These are phyloP conservation scores for Paecilomyces dactylethromorphus DNA, from an alignment of 2,329 filamentous ascomycete species.

Conservation along the genomic window DNA sequence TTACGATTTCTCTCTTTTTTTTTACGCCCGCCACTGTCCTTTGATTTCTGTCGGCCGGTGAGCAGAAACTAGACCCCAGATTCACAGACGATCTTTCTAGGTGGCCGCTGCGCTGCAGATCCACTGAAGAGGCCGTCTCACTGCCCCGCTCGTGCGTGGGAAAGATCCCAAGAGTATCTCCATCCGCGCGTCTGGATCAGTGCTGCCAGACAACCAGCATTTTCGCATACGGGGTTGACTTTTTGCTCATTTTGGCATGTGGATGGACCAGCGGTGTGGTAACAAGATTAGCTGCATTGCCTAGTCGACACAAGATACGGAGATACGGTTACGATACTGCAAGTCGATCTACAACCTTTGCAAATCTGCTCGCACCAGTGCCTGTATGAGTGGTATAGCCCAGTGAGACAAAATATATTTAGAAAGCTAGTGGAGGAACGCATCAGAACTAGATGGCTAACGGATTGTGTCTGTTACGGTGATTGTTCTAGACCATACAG, in stretches of 20 bases:
- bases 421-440: neutral
- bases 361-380: neutral
- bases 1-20: no score
- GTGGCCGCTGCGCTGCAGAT: neutral
- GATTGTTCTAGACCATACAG: neutral
- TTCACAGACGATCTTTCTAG: neutral
- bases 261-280: neutral
- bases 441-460: neutral
- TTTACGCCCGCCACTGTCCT: neutral
- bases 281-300: neutral
- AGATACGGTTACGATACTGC: neutral
- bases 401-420: neutral
- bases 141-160: neutral
- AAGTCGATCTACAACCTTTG: neutral
- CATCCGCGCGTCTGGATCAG: neutral
- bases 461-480: neutral
- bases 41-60: neutral
- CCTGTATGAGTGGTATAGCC: neutral
- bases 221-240: neutral
- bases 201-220: neutral
- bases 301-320: neutral
- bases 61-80: neutral
- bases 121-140: neutral
- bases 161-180: constrained; percentile 9
- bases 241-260: neutral